These are phyloP conservation scores for Pichia sp. DNA, from an alignment of 1,139 yeast genomes.

Conservation along the genomic window DNA sequence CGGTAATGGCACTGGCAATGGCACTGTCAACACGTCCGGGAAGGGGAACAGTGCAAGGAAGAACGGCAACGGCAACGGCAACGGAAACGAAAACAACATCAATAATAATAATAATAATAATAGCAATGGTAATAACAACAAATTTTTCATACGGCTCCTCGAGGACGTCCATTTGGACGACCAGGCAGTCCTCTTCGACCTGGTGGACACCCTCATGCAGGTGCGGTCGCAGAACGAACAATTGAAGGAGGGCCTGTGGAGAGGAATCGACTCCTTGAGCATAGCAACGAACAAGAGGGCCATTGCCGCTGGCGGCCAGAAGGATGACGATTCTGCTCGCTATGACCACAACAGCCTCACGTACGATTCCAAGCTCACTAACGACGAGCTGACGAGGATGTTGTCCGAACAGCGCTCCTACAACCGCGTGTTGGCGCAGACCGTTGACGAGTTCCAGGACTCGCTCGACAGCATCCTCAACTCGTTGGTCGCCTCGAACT, in stretches of 20 bases:
- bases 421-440: slow-evolving; percentile 22
- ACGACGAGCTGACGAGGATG: slow-evolving; percentile 12
- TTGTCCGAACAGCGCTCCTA: slow-evolving; percentile 23
- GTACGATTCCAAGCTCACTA: slow-evolving; percentile 7
- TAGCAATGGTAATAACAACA: not conserved
- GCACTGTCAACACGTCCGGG: not conserved
- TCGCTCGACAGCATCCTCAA: slow-evolving; percentile 21
- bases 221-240: slow-evolving; percentile 22
- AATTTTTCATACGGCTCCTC: slow-evolving; percentile 10
- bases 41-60: not conserved
- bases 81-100: not conserved
- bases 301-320: not conserved
- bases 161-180: slow-evolving; percentile 24
- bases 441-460: slow-evolving; percentile 26
- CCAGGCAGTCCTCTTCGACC: slow-evolving; percentile 20
- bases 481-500: slow-evolving; percentile 18
- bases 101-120: not conserved
- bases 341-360: slow-evolving; percentile 5
- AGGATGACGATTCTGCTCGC: not conserved
- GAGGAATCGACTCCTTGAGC: slow-evolving; percentile 20
- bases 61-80: not conserved
- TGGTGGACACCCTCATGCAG: slow-evolving; percentile 24
- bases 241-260: slow-evolving; percentile 28
- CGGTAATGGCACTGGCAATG: not conserved
- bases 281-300: not conserved